These are phyloP conservation scores for Suhomyces bokatorum DNA, from an alignment of 1,139 yeast species.

Conservation along the genomic window DNA sequence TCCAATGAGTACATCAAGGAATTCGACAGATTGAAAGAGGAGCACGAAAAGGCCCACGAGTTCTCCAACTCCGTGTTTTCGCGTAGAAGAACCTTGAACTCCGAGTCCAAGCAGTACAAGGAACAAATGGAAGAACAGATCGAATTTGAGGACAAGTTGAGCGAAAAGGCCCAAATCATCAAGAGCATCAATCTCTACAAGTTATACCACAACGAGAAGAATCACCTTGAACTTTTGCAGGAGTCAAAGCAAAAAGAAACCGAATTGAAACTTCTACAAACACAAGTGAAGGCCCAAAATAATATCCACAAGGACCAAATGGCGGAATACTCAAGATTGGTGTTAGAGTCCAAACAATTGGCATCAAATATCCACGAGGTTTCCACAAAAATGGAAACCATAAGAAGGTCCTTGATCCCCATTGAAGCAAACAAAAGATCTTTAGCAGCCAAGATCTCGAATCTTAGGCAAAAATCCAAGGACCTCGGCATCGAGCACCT, in stretches of 20 bases:
- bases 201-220: constrained; percentile 63
- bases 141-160: constrained; percentile 58
- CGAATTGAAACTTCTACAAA: constrained; percentile 32
- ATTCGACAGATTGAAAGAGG: constrained; percentile 67
- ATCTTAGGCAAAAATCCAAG: constrained; percentile 52
- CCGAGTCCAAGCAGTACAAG: constrained; percentile 77
- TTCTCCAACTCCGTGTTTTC: constrained; percentile 65
- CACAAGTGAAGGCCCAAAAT: constrained; percentile 25
- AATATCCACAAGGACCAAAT: constrained; percentile 32
- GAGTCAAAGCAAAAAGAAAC: constrained; percentile 27
- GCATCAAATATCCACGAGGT: constrained; percentile 41
- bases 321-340: constrained; percentile 49
- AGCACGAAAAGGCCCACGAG: constrained; percentile 67
- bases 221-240: constrained; percentile 34
- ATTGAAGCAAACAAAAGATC: constrained; percentile 54
- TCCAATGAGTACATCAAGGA: constrained; percentile 66
- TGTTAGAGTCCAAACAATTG: constrained; percentile 42
- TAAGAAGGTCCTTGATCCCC: constrained; percentile 56
- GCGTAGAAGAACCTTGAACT: constrained; percentile 68
- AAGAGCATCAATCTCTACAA: constrained; percentile 60
- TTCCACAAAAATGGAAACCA: constrained; percentile 42
- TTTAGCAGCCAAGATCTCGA: constrained; percentile 46
- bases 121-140: constrained; percentile 77
- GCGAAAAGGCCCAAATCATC: constrained; percentile 48
- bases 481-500: constrained; percentile 54